Conservation (phyloP, 768 basidiomycete species). For the Trichaptum fuscoviolaceum region DNA sequence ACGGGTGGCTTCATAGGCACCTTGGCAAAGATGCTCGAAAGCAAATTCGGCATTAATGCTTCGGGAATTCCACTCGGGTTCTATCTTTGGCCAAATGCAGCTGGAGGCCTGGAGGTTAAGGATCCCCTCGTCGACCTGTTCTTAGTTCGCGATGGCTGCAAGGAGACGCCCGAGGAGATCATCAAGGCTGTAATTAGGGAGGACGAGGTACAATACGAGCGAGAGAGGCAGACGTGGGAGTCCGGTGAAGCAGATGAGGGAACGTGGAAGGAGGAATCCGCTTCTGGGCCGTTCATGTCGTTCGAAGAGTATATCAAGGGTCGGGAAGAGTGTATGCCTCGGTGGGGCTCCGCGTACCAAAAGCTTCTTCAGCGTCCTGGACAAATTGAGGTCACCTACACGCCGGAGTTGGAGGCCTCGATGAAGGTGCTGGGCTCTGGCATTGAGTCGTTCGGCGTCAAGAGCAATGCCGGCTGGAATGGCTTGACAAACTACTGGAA, state of each 20-base stretch:
- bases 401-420: not conserved
- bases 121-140: conserved; percentile 35
- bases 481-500: conserved; percentile 27
- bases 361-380: conserved; percentile 19
- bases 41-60: conserved; percentile 24
- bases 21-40: conserved; percentile 21
- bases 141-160: conserved; percentile 17
- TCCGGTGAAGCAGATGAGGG: conserved; percentile 7
- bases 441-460: not conserved
- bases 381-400: not conserved
- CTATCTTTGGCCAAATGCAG: conserved; percentile 33
- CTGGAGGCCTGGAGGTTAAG: conserved; percentile 33
- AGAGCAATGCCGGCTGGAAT: not conserved
- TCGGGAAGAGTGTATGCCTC: conserved; percentile 18
- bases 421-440: conserved; percentile 8
- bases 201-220: conserved; percentile 9
- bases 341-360: conserved; percentile 23
- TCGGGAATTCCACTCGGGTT: conserved; percentile 34
- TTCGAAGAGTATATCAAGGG: conserved; percentile 25
- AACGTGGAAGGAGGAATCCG: not conserved
- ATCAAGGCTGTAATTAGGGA: conserved; percentile 12
- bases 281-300: conserved; percentile 21
- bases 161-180: conserved; percentile 8
- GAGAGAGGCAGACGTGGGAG: conserved; percentile 7
- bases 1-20: conserved; percentile 18